Evolutionary conservation across 2,329 filamentous ascomycete species (phyloP).

Genomic region (Dactylellina haptotyla): DNA sequence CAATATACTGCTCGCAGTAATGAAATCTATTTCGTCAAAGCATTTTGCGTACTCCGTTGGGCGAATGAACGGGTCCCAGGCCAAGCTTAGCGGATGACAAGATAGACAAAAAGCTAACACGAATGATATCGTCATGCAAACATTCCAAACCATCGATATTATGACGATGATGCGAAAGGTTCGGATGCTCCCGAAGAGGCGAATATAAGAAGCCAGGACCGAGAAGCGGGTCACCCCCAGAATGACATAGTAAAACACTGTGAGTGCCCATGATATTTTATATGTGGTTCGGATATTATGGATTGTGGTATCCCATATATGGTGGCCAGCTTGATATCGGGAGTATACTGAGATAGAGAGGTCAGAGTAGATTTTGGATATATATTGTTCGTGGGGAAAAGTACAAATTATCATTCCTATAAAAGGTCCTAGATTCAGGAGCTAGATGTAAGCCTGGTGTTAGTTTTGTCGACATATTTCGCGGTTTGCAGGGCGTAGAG

Average conservation of each 20-base stretch:
- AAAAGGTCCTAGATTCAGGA: slow-evolving; percentile 4
- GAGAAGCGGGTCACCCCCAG: slow-evolving; percentile 55
- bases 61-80: slow-evolving; percentile 25
- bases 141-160: slow-evolving; percentile 31
- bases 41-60: slow-evolving; percentile 20
- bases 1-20: slow-evolving; percentile 16
- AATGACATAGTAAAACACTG: slow-evolving; percentile 45
- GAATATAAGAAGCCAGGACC: slow-evolving; percentile 55
- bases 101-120: slow-evolving; percentile 11
- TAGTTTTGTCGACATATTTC: not conserved
- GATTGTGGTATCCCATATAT: slow-evolving; percentile 33
- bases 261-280: slow-evolving; percentile 22
- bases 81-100: slow-evolving; percentile 14
- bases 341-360: not conserved
- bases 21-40: slow-evolving; percentile 26
- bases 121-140: slow-evolving; percentile 31
- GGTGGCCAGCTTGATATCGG: slow-evolving; percentile 14
- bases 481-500: no score
- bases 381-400: slow-evolving; percentile 22
- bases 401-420: slow-evolving; percentile 16
- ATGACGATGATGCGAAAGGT: slow-evolving; percentile 19
- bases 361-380: slow-evolving; percentile 16
- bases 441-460: not conserved
- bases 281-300: slow-evolving; percentile 14
- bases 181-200: slow-evolving; percentile 52